A percentile compares a stretch with the other conserved stretches of the same genome.
Conservation (phyloP, 208 protist genomes). For the Leishmania turanica region DNA sequence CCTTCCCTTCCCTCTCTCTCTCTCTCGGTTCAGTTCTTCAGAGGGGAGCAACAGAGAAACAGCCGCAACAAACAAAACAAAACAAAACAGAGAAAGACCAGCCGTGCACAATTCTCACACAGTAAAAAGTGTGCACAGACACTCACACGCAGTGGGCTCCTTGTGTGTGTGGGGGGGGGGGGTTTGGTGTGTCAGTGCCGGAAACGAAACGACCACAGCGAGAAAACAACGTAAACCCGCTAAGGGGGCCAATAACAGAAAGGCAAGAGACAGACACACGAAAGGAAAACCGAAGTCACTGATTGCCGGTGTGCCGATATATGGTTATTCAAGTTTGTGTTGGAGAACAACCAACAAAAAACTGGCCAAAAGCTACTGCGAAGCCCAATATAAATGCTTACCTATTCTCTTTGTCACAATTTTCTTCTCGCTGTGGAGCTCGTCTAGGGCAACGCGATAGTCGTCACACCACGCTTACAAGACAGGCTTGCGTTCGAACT, state of each 20-base stretch:
- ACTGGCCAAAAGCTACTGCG: too few relatives aligned
- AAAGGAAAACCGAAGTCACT: neutral
- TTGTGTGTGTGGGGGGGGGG: too few relatives aligned
- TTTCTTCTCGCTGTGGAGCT: neutral
- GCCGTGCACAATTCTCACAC: neutral
- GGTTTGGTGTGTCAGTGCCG: too few relatives aligned
- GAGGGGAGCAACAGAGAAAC: neutral
- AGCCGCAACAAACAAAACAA: neutral
- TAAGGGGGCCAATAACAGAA: neutral
- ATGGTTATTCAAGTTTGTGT: too few relatives aligned
- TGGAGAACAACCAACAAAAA: too few relatives aligned
- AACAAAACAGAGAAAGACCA: constrained; percentile 1
- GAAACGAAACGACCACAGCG: neutral
- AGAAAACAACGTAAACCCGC: constrained; percentile 1
- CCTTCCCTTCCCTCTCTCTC: too few relatives aligned
- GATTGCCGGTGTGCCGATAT: too few relatives aligned
- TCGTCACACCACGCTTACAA: too few relatives aligned
- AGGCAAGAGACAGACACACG: neutral
- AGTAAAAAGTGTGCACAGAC: neutral
- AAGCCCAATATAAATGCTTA: too few relatives aligned
- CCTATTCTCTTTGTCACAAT: neutral
- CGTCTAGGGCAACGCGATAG: neutral
- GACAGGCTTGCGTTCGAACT: too few relatives aligned
- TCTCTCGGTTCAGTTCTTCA: neutral
- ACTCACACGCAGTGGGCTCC: neutral